Conservation (phyloP, 768 basidiomycete genomes). For the Pulveroboletus sp. region DNA sequence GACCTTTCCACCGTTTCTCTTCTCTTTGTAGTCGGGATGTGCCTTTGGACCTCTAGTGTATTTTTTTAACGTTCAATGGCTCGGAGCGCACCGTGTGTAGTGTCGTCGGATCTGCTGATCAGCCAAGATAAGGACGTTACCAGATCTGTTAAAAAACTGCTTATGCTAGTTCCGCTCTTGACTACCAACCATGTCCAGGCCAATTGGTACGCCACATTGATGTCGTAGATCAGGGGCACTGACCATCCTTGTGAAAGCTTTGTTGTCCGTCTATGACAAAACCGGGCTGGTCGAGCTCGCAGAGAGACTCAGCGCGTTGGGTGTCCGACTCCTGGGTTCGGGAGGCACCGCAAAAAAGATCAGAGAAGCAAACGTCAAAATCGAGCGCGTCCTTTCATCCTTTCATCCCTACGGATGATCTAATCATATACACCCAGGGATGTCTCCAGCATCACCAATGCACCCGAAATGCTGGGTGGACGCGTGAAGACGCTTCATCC, state of each 20-base stretch:
- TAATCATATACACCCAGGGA: slow-evolving; percentile 51
- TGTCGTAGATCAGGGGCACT: not conserved
- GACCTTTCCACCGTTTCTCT: not conserved
- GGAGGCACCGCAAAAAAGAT: slow-evolving; percentile 98
- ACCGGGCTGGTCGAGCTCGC: slow-evolving; percentile 85
- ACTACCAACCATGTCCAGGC: slow-evolving; percentile 22
- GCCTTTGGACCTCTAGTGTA: slow-evolving; percentile 11
- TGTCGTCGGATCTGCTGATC: slow-evolving; percentile 14
- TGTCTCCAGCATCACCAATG: slow-evolving; percentile 95
- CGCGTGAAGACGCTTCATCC: slow-evolving; percentile 98
- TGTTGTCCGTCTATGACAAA: slow-evolving; percentile 97
- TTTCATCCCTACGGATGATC: slow-evolving; percentile 1
- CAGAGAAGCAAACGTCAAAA: slow-evolving; percentile 84
- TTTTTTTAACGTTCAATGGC: not conserved
- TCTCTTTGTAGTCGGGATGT: slow-evolving; percentile 3
- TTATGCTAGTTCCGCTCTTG: slow-evolving; percentile 1
- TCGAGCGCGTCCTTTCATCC: slow-evolving; percentile 63
- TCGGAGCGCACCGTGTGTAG: not conserved
- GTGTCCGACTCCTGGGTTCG: slow-evolving; percentile 87
- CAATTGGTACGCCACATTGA: slow-evolving; percentile 22
- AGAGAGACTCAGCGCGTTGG: slow-evolving; percentile 70
- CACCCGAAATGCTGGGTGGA: slow-evolving; percentile 98
- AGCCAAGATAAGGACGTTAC: slow-evolving; percentile 13
- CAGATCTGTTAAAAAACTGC: slow-evolving; percentile 1
- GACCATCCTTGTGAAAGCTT: slow-evolving; percentile 43